These are phyloP conservation scores for Miscanthus lutarioriparius DNA, from an alignment of 176 grass and related monocot genomes.

Conservation along the genomic window DNA sequence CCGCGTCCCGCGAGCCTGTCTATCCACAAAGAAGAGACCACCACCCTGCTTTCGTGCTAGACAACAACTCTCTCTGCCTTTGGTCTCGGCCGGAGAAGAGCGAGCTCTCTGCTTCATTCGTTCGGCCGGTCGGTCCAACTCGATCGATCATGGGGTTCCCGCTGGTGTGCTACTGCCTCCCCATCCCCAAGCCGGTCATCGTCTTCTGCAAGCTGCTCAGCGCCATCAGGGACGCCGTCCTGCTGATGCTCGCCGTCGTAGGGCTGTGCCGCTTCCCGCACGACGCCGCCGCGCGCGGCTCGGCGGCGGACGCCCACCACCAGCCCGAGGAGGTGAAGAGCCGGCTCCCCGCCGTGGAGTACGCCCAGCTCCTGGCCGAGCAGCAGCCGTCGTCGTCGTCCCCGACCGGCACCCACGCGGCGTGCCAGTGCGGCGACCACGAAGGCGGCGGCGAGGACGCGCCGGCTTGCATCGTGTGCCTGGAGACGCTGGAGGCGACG, in stretches of 20 bases:
- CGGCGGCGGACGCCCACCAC: not conserved
- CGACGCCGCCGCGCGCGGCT: not conserved
- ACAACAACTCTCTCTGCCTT: not conserved
- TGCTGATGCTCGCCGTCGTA: conserved; percentile 36
- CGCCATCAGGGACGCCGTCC: conserved; percentile 32
- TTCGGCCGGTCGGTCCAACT: not conserved
- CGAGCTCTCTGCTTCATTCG: not conserved
- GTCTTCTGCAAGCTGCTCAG: conserved; percentile 47
- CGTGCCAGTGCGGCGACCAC: not conserved
- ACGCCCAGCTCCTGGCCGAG: conserved; percentile 22
- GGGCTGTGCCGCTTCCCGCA: conserved; percentile 25
- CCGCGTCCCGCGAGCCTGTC: not conserved
- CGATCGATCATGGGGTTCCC: conserved; percentile 62
- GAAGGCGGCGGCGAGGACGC: not conserved
- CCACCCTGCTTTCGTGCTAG: not conserved
- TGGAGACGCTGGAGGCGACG: conserved; percentile 46
- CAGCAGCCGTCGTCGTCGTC: not conserved
- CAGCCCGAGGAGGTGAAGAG: conserved; percentile 51
- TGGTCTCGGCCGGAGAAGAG: not conserved
- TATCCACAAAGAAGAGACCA: not conserved
- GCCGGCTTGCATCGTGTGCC: conserved; percentile 62
- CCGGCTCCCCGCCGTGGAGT: conserved; percentile 50
- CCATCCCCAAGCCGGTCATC: conserved; percentile 52
- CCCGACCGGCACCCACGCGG: not conserved
- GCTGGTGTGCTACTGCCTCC: conserved; percentile 50